Evolutionary conservation across 345 rosid genomes (phyloP), one percentile per base, ranked within the genome.

Genomic region (Eucalyptus tenuipes): DNA sequence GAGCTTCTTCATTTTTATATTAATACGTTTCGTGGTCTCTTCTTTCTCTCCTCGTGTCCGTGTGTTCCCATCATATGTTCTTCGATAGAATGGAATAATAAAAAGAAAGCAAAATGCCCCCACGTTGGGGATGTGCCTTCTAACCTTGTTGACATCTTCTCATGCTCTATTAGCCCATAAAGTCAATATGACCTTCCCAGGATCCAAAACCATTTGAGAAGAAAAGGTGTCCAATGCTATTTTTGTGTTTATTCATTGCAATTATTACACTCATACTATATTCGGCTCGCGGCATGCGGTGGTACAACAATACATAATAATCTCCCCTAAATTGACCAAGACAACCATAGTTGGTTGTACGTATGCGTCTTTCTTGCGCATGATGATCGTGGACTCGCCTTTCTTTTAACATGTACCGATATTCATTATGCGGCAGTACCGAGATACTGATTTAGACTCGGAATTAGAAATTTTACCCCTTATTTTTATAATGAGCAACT

Each of bases 391-490:
- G 0, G 75, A n/a, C 10, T 64, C 10, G 20, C 40, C 75, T 29
- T 61, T 12, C 4, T 29, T 29, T n/a, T 7, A 7, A 15, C 40
- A 15, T n/a, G 10, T n/a, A 7, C 10, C 2, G 3, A n/a, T 3
- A n/a, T n/a, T 4, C 75, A 64, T 64, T 15, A 15, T 0, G 5
- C 10, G 1, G 2, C 3, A 0, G 0, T n/a, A 64, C 0, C 0
- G 0, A 7, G 10, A 15, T 40, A 7, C 9, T 14, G 2, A 14
- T 64, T 64, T 15, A 64, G 11, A 15, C 2, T 4, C 0, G 1
- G 2, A 64, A 64, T n/a, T 7, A 16, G 17, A 64, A 7, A n/a
- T n/a, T 40, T 64, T 15, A 7, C 11, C 1, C 5, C 1, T 64
- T 15, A 1, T 64, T 64, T 64, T 7, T 33, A 31, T n/a, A 1